These are phyloP conservation scores for Rhodotorula taiwanensis DNA, from an alignment of 768 basidiomycete species.

Conservation along the genomic window DNA sequence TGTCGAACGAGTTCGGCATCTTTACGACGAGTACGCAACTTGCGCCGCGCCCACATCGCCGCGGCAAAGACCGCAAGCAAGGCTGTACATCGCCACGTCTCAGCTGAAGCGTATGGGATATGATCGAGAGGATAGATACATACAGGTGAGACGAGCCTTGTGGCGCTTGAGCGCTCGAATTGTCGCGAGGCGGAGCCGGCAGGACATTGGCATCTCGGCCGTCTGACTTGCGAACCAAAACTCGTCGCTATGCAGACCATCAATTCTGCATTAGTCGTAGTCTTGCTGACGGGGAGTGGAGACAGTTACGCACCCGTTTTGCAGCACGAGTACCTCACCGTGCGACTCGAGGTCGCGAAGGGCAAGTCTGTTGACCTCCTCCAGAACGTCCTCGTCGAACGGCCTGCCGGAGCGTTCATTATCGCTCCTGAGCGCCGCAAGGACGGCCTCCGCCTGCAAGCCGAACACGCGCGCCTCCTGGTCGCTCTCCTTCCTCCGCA, in stretches of 20 bases:
- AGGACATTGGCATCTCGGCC: constrained; percentile 45
- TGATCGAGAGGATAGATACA: constrained; percentile 19
- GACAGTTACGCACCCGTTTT: constrained; percentile 45
- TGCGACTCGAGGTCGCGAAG: constrained; percentile 46
- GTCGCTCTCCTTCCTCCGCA: constrained; percentile 11
- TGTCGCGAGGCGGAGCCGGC: constrained; percentile 43
- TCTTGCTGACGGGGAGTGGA: too few relatives aligned
- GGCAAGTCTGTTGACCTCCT: constrained; percentile 40
- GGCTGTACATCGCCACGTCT: neutral
- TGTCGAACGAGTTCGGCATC: constrained; percentile 34
- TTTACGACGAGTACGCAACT: constrained; percentile 5
- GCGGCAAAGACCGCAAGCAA: neutral
- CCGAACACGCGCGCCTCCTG: constrained; percentile 19
- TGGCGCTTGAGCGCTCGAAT: constrained; percentile 41
- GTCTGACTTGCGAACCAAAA: constrained; percentile 45
- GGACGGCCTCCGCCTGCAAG: constrained; percentile 12
- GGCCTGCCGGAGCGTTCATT: constrained; percentile 36
- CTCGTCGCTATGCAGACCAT: constrained; percentile 37
- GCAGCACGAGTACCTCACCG: constrained; percentile 43
- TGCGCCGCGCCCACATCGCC: neutral
- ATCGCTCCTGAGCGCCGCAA: constrained; percentile 13
- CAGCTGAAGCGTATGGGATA: neutral
- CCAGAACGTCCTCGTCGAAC: constrained; percentile 44
- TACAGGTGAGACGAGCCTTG: constrained; percentile 43
- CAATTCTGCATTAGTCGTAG: neutral